Conservation (phyloP, 257 asterid species). For the Catharanthus roseus region DNA sequence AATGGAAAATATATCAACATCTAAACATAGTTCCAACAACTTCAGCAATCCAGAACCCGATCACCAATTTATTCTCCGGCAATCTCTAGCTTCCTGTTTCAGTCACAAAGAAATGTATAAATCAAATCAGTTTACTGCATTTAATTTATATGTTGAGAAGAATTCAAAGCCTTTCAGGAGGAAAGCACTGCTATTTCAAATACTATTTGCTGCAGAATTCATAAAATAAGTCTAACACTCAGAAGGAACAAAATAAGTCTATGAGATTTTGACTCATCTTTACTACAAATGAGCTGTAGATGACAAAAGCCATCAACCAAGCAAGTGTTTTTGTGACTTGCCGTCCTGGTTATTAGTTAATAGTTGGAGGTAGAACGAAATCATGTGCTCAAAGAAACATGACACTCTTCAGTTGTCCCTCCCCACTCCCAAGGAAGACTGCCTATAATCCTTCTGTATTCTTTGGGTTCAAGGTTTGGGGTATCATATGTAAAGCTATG, state of each 20-base stretch:
- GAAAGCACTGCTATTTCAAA: background rate
- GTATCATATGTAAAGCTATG: too few species aligned
- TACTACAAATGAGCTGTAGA: background rate
- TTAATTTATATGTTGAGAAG: background rate
- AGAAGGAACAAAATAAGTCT: background rate
- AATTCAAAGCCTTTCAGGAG: background rate
- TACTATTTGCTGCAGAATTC: background rate
- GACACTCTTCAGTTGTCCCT: background rate
- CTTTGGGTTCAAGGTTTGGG: too few species aligned
- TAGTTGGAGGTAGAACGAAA: background rate
- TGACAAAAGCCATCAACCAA: background rate
- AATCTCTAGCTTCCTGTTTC: slow-evolving; percentile 14
- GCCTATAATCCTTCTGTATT: background rate
- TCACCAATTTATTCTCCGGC: slow-evolving; percentile 13
- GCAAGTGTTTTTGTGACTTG: background rate
- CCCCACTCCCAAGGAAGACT: background rate
- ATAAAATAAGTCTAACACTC: background rate
- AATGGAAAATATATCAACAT: background rate
- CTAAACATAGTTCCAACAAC: slow-evolving; percentile 4
- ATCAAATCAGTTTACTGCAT: background rate
- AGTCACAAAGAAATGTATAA: background rate
- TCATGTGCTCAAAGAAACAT: background rate
- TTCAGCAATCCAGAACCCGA: slow-evolving; percentile 8
- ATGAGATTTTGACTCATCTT: background rate
- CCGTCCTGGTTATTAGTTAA: background rate